Evolutionary conservation across 768 basidiomycete species (phyloP).

Genomic region (Mycena filopes): DNA sequence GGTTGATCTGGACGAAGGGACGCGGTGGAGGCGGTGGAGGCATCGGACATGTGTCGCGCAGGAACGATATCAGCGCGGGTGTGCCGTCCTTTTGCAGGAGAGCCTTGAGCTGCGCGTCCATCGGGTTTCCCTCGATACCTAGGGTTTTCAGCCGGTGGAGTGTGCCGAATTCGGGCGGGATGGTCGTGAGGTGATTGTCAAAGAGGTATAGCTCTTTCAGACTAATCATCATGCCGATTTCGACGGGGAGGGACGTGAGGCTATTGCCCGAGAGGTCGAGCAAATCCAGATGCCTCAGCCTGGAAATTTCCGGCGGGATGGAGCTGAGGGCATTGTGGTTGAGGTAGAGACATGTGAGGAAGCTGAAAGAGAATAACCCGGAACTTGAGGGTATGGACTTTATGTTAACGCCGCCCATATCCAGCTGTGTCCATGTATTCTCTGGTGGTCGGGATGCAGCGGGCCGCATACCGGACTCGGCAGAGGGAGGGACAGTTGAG

Average conservation of each 20-base stretch:
- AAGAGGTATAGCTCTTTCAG: slow-evolving; percentile 95
- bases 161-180: slow-evolving; percentile 90
- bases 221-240: slow-evolving; percentile 89
- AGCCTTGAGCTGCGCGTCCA: slow-evolving; percentile 79
- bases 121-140: slow-evolving; percentile 97
- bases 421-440: slow-evolving; percentile 89
- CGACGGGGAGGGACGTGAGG: slow-evolving; percentile 80
- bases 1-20: slow-evolving; percentile 67
- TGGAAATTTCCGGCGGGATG: slow-evolving; percentile 85
- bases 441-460: slow-evolving; percentile 72
- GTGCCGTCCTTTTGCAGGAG: slow-evolving; percentile 98
- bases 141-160: slow-evolving; percentile 92
- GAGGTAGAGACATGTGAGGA: slow-evolving; percentile 94
- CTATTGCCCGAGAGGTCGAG: slow-evolving; percentile 94
- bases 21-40: slow-evolving; percentile 85
- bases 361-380: slow-evolving; percentile 87
- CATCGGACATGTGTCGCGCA: slow-evolving; percentile 93
- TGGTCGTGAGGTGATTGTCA: slow-evolving; percentile 89
- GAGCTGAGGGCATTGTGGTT: slow-evolving; percentile 90
- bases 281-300: slow-evolving; percentile 85
- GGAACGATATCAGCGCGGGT: slow-evolving; percentile 82
- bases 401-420: slow-evolving; percentile 95
- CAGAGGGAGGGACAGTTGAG: slow-evolving; percentile 78
- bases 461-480: slow-evolving; percentile 70
- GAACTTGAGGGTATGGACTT: slow-evolving; percentile 87